Base-by-base conservation (phyloP, 305 asterid species). In the Solanum aculeatissimum region DNA sequence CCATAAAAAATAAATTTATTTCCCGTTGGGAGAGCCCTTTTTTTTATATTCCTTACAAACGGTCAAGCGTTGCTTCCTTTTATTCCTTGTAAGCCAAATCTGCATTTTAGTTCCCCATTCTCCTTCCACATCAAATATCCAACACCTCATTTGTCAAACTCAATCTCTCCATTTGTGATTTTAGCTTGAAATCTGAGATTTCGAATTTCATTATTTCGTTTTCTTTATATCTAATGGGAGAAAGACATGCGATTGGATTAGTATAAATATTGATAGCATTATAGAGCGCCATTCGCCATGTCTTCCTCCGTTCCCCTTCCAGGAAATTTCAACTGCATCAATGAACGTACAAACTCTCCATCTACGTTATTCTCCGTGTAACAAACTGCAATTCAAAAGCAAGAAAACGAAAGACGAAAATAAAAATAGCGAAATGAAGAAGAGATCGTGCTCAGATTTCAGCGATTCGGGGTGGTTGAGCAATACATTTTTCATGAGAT, bases 401-500 rank as follows among this genome's bases (percentile, higher is more conserved):
- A 32, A 19, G 35, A 18, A 47, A 29, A 23, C 9, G 49, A 45
- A 21, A 63, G 82, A 42, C 4, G 43, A 80, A 25, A 29, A 16
- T 51, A 77, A 18, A 18, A 77, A 43, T n/a, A 66, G 85, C 75
- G 66, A 74, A 45, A 89, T 88, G 93, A 79, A 83, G 60, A 91
- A 86, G 69, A 86, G 38, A 15, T 16, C 16, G 51, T 13, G 85
- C 29, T 13, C 88, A 3, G 7, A 29, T 13, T 25, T 45, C 42
- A 12, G 55, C 40, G 79, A 42, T 66, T 14, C 14, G 2, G 51
- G 71, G 23, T 66, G 53, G 80, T 53, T 86, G 7, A 60, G 83
- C 4, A 85, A 89, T 77, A 90, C 93, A 19, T 88, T 90, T 89
- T 93, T 93, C 90, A 32, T 89, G 88, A 90, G 88, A 82, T 95